phyloP scores from a whole-genome alignment of 306 rosid genomes.

The Sesbania bispinosa region DNA sequence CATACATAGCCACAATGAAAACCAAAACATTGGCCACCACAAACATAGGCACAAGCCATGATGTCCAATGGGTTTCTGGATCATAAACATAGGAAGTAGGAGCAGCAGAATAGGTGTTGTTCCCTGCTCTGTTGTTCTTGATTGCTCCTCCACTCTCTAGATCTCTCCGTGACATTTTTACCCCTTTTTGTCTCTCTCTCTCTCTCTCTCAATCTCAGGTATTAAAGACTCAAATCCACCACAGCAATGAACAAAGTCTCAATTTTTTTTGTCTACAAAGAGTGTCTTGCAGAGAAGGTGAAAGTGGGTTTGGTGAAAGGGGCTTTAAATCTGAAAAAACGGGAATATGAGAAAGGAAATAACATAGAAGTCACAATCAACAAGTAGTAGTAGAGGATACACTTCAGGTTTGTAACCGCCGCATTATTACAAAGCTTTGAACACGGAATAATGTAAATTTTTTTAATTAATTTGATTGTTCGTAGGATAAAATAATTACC shows the following conservation, averaged over 20 bases:
- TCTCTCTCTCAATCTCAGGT: neutral
- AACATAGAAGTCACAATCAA: neutral
- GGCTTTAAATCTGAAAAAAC: slow-evolving; percentile 27
- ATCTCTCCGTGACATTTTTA: slow-evolving; percentile 50
- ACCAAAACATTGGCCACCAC: slow-evolving; percentile 61
- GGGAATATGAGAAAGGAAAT: neutral
- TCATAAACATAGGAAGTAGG: slow-evolving; percentile 40
- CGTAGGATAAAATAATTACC: no score
- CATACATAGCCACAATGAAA: slow-evolving; percentile 59
- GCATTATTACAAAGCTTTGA: neutral
- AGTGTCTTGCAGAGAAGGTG: neutral
- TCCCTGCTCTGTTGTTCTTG: slow-evolving; percentile 41
- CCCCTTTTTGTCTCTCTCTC: neutral
- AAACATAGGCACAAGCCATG: slow-evolving; percentile 79
- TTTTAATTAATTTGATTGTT: no score
- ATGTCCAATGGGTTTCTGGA: slow-evolving; percentile 58
- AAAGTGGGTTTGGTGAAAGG: slow-evolving; percentile 4
- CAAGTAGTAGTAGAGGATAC: neutral
- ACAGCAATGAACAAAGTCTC: neutral
- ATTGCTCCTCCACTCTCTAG: slow-evolving; percentile 50
- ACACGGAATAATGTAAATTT: neutral
- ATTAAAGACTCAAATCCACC: neutral
- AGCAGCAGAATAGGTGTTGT: slow-evolving; percentile 13
- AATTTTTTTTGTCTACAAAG: neutral
- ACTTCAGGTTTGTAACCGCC: slow-evolving; percentile 37